These are phyloP conservation scores for Endogone sp. DNA, from an alignment of 192 early-diverging fungal genomes.

Conservation along the genomic window DNA sequence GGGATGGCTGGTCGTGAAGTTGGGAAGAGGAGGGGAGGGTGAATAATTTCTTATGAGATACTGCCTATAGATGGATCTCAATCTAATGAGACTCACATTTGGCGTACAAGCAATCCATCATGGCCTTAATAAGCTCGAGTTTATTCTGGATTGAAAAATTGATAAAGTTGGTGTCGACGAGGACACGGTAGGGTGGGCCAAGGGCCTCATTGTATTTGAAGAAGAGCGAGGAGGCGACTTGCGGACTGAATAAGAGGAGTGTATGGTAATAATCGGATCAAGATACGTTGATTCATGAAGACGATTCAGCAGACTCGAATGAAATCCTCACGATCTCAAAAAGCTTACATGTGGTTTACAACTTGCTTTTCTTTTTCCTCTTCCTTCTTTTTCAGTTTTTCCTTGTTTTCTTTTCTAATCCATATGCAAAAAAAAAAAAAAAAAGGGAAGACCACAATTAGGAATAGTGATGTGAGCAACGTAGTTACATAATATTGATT, in stretches of 20 bases:
- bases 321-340: background rate
- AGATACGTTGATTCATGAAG: background rate
- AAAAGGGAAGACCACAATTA: no score
- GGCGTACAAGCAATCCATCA: slow-evolving; percentile 99
- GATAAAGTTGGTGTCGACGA: slow-evolving; percentile 99
- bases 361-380: slow-evolving; percentile 64
- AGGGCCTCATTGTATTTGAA: slow-evolving; percentile 96
- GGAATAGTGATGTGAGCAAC: no score
- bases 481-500: no score
- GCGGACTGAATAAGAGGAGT: slow-evolving; percentile 55
- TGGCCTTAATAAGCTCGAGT: slow-evolving; percentile 90
- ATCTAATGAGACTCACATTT: slow-evolving; percentile 64
- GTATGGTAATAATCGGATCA: background rate
- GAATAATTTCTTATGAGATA: background rate
- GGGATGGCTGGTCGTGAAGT: slow-evolving; percentile 58
- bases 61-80: background rate
- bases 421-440: no score
- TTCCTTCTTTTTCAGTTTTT: slow-evolving; percentile 66
- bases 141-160: slow-evolving; percentile 99
- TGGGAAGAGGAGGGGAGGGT: background rate
- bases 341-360: slow-evolving; percentile 70
- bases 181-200: slow-evolving; percentile 92
- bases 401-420: slow-evolving; percentile 47
- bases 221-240: slow-evolving; percentile 91
- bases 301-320: no score